Base-by-base conservation (phyloP, 352 stramenopile species). In the Lagenidium sp. region DNA sequence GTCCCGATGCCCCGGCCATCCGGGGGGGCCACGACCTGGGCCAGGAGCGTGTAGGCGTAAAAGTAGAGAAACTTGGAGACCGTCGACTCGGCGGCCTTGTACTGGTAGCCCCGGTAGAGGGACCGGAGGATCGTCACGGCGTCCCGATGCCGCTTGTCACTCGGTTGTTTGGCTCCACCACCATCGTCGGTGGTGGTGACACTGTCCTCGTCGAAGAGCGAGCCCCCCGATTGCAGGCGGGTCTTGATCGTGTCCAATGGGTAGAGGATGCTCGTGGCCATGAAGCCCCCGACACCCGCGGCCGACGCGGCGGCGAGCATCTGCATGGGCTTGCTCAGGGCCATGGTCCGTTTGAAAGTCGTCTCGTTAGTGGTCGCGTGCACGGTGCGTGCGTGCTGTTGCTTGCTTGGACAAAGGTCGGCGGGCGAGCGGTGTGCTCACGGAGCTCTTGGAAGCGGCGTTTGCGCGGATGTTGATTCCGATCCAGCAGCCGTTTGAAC, bases 1-100 rank as follows among this genome's bases (percentile, higher is more conserved):
- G 79, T 90, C 25, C 70, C 50, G 26, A 91, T 73, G 36, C 73
- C 65, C 36, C 68, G 62, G 28, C 70, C 75, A 43, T 84, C 59
- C n/a, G 67, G 63, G 1, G 71, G 70, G 41, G 70, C 60, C 30
- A 76, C 73, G 22, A 75, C 49, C 50, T 86, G 73, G 43, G 73
- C 50, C 39, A 91, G 60, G 60, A 88, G 66, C 45, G 83, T 91
- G 64, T 95, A 95, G 28, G 74, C 67, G 54, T 94, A 95, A 47
- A 95, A 95, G 64, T 95, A 95, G 34, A 94, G 46, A 50, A 95
- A 94, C 62, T 95, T 95, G 55, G 81, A 91, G 20, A 77, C 71
- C 20, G 69, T 85, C 4, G 78, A 88, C 55, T 93, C 71, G 21
- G 77, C 63, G 4, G 78, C 72, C 55, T 95, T 95, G 68, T 86